A percentile compares a stretch with the other conserved stretches of the same genome.
Conservation (phyloP, 331 rosid species). For the Cydonia oblonga region DNA sequence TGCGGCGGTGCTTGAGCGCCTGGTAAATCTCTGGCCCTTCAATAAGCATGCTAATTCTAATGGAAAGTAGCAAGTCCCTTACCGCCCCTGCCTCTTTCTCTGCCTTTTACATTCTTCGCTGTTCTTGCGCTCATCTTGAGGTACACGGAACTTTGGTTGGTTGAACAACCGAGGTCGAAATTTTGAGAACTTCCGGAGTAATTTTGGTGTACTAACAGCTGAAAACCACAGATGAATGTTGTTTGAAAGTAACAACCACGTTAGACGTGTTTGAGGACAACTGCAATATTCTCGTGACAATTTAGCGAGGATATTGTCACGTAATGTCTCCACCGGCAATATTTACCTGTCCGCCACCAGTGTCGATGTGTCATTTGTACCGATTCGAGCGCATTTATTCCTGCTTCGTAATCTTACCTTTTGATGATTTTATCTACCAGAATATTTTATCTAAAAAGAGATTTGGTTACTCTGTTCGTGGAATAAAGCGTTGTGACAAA, state of each 20-base stretch:
- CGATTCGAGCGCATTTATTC: background rate
- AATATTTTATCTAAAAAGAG: background rate
- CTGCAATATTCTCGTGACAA: background rate
- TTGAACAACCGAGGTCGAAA: conserved; percentile 19
- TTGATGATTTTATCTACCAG: background rate
- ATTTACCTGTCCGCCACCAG: too few relatives aligned
- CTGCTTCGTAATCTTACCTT: background rate
- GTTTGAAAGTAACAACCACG: background rate
- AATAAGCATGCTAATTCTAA: conserved; percentile 41
- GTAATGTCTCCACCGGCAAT: too few relatives aligned
- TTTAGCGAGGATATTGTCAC: background rate
- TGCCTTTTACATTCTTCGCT: background rate
- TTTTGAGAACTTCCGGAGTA: conserved; percentile 13
- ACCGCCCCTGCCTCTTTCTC: background rate
- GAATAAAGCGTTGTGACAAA: background rate
- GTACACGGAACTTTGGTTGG: conserved; percentile 1
- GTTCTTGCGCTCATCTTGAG: background rate
- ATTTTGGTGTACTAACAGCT: background rate
- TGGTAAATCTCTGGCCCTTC: conserved; percentile 95
- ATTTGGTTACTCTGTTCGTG: background rate
- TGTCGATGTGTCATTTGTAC: too few relatives aligned
- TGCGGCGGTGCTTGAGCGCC: conserved; percentile 77
- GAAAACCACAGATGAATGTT: conserved; percentile 8
- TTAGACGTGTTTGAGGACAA: background rate
- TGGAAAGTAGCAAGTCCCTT: conserved; percentile 29